A percentile compares a stretch with the other conserved stretches of the same genome.
Evolutionary conservation across 2,329 filamentous ascomycete species (phyloP).

Genomic region (Claviceps capensis): DNA sequence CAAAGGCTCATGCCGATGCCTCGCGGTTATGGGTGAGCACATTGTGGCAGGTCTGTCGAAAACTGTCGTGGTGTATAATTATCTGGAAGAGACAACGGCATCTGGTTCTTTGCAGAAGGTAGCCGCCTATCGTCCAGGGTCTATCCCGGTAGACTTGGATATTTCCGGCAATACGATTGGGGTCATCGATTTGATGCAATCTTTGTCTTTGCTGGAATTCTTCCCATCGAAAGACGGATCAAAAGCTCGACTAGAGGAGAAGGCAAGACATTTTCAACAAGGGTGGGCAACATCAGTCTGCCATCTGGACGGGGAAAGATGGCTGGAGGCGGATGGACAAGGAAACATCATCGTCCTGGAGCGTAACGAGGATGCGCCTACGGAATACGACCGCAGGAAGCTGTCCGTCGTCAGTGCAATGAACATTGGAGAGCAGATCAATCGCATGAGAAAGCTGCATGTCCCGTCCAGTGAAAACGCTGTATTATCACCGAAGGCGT

Average conservation of each 20-base stretch:
- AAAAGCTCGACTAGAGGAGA: constrained; percentile 54
- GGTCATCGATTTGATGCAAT: constrained; percentile 90
- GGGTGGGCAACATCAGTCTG: constrained; percentile 71
- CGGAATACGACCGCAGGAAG: constrained; percentile 55
- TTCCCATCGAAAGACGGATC: constrained; percentile 40
- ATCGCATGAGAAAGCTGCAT: constrained; percentile 64
- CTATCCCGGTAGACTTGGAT: constrained; percentile 69
- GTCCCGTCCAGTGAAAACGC: constrained; percentile 51
- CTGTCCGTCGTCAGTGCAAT: constrained; percentile 70
- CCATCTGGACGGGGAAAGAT: constrained; percentile 57
- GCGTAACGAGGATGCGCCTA: constrained; percentile 58
- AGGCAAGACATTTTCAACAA: constrained; percentile 68
- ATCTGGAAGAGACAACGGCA: constrained; percentile 40
- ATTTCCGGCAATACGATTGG: constrained; percentile 64
- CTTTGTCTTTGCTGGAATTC: constrained; percentile 65
- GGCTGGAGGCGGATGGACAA: constrained; percentile 73
- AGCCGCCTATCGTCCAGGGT: constrained; percentile 67
- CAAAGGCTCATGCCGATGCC: constrained; percentile 66
- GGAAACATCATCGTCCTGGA: constrained; percentile 78
- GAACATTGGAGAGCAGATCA: constrained; percentile 84
- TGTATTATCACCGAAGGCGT: constrained; percentile 66
- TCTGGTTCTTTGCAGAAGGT: constrained; percentile 51
- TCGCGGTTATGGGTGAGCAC: constrained; percentile 60
- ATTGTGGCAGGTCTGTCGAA: constrained; percentile 85
- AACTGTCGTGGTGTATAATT: constrained; percentile 53